Evolutionary conservation across 192 early-diverging fungal genomes (phyloP).

Genomic region (Rhizoclosmatium sp.): DNA sequence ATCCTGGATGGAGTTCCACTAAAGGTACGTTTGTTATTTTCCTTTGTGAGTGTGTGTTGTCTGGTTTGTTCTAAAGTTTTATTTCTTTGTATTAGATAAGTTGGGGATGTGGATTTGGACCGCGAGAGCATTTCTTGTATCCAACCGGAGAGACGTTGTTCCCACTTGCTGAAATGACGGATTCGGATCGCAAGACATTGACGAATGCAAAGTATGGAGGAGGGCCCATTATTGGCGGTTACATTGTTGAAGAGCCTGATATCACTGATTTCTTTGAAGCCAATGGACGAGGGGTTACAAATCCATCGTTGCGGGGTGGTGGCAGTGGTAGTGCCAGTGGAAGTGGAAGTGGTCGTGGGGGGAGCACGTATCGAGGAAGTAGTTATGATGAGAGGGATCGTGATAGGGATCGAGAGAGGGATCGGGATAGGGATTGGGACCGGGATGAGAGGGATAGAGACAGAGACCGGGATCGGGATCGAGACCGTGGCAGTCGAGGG

Average conservation of each 20-base stretch:
- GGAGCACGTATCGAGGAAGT: not conserved
- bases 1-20: slow-evolving; percentile 41
- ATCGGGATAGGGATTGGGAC: slow-evolving; percentile 20
- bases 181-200: slow-evolving; percentile 50
- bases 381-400: slow-evolving; percentile 1
- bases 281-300: not conserved
- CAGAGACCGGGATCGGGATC: not conserved
- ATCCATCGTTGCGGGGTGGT: not conserved
- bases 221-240: slow-evolving; percentile 55
- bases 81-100: slow-evolving; percentile 45
- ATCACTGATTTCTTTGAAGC: slow-evolving; percentile 32
- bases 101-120: slow-evolving; percentile 67
- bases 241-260: slow-evolving; percentile 61
- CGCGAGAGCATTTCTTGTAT: slow-evolving; percentile 60
- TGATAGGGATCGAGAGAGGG: slow-evolving; percentile 4
- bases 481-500: slow-evolving; percentile 23
- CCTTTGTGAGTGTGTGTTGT: not conserved
- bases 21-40: slow-evolving; percentile 43
- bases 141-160: slow-evolving; percentile 51
- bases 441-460: slow-evolving; percentile 21
- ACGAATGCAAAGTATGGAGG: slow-evolving; percentile 45
- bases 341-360: slow-evolving; percentile 9
- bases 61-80: not conserved
- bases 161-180: slow-evolving; percentile 52
- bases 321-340: not conserved